A percentile compares a stretch with the other conserved stretches of the same genome.
Evolutionary conservation across 768 basidiomycete genomes (phyloP).

Genomic region (Termitomyces sp.): DNA sequence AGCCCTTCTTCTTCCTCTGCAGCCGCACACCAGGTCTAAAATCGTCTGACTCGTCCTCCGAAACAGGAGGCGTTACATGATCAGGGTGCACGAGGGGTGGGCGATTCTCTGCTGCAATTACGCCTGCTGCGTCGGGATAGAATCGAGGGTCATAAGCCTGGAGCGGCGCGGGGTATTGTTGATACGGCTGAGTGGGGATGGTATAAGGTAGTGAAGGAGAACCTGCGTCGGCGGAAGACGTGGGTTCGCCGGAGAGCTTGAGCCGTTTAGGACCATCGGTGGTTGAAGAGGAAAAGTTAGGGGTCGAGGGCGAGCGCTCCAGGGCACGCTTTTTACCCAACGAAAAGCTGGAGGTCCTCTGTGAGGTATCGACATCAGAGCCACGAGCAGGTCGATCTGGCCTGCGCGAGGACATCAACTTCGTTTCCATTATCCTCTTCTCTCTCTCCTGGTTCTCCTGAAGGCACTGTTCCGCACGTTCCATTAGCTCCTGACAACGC

Average conservation of each 20-base stretch:
- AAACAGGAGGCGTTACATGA: conserved; percentile 5
- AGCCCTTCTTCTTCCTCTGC: conserved; percentile 11
- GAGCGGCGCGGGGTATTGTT: conserved; percentile 32
- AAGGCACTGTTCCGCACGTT: background rate
- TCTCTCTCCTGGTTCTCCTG: background rate
- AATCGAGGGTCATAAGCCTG: conserved; percentile 27
- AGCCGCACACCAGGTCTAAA: conserved; percentile 2
- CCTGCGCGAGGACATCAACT: conserved; percentile 1
- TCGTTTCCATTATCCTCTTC: conserved; percentile 1
- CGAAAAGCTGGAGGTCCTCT: background rate
- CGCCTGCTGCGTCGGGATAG: conserved; percentile 29
- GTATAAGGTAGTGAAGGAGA: background rate
- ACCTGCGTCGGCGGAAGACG: background rate
- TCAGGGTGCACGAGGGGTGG: conserved; percentile 12
- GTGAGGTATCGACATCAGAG: background rate
- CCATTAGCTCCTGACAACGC: background rate
- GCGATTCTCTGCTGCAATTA: conserved; percentile 20
- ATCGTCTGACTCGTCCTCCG: conserved; percentile 15
- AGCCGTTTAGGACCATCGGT: conserved; percentile 6
- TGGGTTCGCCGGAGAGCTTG: conserved; percentile 2
- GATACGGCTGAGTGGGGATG: background rate
- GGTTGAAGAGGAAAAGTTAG: background rate
- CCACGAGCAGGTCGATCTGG: conserved; percentile 4
- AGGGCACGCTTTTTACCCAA: conserved; percentile 11
- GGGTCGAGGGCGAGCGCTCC: conserved; percentile 5